Evolutionary conservation across 2,329 filamentous ascomycete species (phyloP), one percentile per base, ranked within the genome.

Genomic region (Tolypocladium cylindrosporum): DNA sequence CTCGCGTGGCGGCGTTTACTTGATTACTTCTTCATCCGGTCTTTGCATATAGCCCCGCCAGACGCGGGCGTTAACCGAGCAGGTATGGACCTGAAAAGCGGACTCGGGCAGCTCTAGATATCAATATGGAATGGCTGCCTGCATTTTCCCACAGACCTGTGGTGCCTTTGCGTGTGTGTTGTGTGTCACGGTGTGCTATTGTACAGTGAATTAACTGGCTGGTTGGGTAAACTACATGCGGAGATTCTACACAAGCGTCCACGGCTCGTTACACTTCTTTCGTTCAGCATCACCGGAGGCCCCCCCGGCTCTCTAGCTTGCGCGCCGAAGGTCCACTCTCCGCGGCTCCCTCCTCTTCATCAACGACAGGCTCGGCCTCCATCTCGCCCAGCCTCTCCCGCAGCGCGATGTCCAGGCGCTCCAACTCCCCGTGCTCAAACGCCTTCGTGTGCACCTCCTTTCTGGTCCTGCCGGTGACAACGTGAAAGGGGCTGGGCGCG

Each of bases 401-500:
- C 55, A 62, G 24, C 54, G 56, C 41, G 7, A 24, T 27, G 40
- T 59, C 57, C 31, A 62, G n/a, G 7, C 43, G 40, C 41, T 59
- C 45, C 40, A 58, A n/a, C 34, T 62, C 61, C 2, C 19, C 24
- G 3, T 31, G 16, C n/a, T 19, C 42, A 13, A 57, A 27, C 3
- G 59, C 51, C 55, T 55, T 61, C 1, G 59, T 60, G 8, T n/a
- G 37, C 14, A 37, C 52, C 6, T 45, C 54, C 11, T 43, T 42
- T 10, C 16, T 42, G 21, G 24, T 34, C 5, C 39, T 52, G 16
- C 55, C 53, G 3, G 52, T 27, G 7, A 55, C 57, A 16, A 60
- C 56, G 36, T 59, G 61, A 24, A 59, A 60, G 6, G 60, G 58
- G 21, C 59, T 61, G 39, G 11, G 39, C 8, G 16, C 31, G 48